These are phyloP conservation scores for Lepidium campestre DNA, from an alignment of 441 rosid genomes.

Conservation along the genomic window DNA sequence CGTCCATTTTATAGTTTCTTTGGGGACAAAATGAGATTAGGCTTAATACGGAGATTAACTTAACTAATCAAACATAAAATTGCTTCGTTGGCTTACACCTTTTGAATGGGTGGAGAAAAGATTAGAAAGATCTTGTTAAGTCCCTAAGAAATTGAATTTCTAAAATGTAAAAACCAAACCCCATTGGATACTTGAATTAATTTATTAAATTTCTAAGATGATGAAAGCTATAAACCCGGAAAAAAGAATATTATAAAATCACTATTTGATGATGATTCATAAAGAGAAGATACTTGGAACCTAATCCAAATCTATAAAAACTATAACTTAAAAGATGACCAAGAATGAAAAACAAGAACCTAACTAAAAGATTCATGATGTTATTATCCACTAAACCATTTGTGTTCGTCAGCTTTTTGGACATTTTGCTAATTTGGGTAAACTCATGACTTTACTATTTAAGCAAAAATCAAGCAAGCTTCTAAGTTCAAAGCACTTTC, in stretches of 20 bases:
- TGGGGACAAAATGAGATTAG: background rate
- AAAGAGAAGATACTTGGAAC: slow-evolving; percentile 11
- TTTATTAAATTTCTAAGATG: background rate
- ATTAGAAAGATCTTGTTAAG: background rate
- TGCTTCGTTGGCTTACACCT: slow-evolving; percentile 11
- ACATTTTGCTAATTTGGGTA: slow-evolving; percentile 21
- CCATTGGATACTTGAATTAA: background rate
- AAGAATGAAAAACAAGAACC: slow-evolving; percentile 15
- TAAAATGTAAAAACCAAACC: background rate
- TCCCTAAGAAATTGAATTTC: background rate
- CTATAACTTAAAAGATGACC: slow-evolving; percentile 15
- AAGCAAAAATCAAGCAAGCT: slow-evolving; percentile 17
- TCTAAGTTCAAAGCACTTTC: slow-evolving; percentile 6
- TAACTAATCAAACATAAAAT: background rate
- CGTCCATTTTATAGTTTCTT: background rate
- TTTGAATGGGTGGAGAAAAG: background rate
- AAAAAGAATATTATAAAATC: background rate
- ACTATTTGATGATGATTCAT: slow-evolving; percentile 6
- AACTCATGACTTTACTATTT: slow-evolving; percentile 22
- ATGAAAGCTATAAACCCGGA: slow-evolving; percentile 7
- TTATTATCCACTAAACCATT: slow-evolving; percentile 22
- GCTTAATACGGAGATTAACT: background rate
- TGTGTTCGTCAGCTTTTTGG: slow-evolving; percentile 21
- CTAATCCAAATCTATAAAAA: slow-evolving; percentile 23
- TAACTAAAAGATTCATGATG: slow-evolving; percentile 25